These are phyloP conservation scores for Euphorbia lathyris DNA, from an alignment of 345 rosid species.

Conservation along the genomic window DNA sequence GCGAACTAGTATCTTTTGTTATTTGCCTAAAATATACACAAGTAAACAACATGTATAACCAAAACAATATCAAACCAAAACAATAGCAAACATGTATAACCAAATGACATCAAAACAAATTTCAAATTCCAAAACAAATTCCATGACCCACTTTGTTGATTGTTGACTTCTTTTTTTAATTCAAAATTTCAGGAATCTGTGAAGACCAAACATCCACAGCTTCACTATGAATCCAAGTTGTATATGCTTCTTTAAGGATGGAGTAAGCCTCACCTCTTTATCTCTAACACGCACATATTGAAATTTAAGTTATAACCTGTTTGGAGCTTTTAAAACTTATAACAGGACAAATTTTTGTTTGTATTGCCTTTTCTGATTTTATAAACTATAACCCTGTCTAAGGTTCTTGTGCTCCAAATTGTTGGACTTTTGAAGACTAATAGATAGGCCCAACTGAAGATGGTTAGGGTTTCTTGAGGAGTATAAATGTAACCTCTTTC, in stretches of 20 bases:
- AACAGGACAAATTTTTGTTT: background rate
- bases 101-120: too few relatives aligned
- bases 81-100: too few relatives aligned
- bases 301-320: background rate
- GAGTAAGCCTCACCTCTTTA: slow-evolving; percentile 46
- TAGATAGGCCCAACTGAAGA: too few relatives aligned
- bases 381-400: background rate
- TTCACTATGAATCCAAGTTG: slow-evolving; percentile 79
- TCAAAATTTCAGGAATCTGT: slow-evolving; percentile 59
- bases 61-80: too few relatives aligned
- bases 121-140: too few relatives aligned
- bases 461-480: too few relatives aligned
- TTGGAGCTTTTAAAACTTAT: background rate
- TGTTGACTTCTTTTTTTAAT: background rate
- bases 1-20: too few relatives aligned
- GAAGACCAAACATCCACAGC: slow-evolving; percentile 88
- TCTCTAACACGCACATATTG: background rate
- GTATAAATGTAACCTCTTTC: too few relatives aligned
- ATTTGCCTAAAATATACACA: too few relatives aligned
- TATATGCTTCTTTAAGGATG: slow-evolving; percentile 91
- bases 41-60: too few relatives aligned
- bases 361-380: background rate
- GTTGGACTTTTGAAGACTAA: too few relatives aligned
- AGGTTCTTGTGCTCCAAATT: background rate
- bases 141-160: background rate